Evolutionary conservation across 2,329 filamentous ascomycete genomes (phyloP), one percentile per base, ranked within the genome.

Genomic region (Paraconiothyrium brasiliense): DNA sequence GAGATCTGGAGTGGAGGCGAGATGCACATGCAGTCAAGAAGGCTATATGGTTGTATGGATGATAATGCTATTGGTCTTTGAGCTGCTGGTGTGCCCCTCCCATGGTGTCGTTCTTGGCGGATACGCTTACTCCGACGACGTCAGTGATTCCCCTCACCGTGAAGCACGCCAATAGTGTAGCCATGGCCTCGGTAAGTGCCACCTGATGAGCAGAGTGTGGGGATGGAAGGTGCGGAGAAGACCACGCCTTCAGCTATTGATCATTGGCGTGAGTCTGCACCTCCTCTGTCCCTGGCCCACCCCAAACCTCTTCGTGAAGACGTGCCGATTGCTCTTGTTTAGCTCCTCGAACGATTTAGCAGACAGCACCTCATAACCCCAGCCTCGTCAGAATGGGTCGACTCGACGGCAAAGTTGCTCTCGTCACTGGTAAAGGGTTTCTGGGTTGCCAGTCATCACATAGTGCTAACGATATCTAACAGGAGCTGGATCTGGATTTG

Each of bases 401-500:
- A 64, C 80, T 87, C 46, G 74, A 82, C 56, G 83, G 81, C 66
- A 87, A 86, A 72, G 84, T 87, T 8, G 85, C 85, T 58, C 83
- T 88, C 57, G 82, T 88, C 24, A 87, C 86, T 7, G 84, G 82
- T 77, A 74, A 54, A 47, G 27, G 59, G 68, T 68, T 13, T n/a
- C 41, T 61, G 39, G 34, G 61, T 66, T 3, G 8, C 30, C 22
- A 54, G 14, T 22, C 57, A 43, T 4, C 22, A n/a, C 14, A 34
- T 32, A 16, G 13, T 58, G 32, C 61, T 50, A 37, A 57, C 65
- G 64, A n/a, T 22, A 2, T 27, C 24, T 8, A 16, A 24, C 79
- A 62, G 86, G 88, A 51, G 88, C 82, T 8, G 87, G 86, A 2
- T 86, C 85, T 11, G 89, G 89, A 2, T 91, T 91, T 66, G 88